phyloP scores from a whole-genome alignment of 768 basidiomycete genomes.

The Amanita rubescens region DNA sequence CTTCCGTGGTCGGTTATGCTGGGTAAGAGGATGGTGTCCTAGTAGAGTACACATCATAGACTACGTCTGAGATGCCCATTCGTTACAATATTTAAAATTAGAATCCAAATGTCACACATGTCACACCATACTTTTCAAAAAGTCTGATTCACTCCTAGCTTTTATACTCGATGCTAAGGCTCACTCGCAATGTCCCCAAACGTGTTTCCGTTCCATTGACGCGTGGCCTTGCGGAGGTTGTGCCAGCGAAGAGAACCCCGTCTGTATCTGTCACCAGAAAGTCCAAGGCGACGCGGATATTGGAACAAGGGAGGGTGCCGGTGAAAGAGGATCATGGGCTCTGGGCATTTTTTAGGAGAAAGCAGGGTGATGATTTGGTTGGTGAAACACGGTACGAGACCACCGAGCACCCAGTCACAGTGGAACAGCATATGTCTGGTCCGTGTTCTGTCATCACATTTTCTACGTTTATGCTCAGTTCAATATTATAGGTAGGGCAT shows the following conservation, averaged over 20 bases:
- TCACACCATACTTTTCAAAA: background rate
- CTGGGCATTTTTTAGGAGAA: conserved; percentile 67
- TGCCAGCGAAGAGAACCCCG: background rate
- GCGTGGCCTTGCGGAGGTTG: conserved; percentile 10
- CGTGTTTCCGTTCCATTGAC: background rate
- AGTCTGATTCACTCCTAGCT: too few species aligned
- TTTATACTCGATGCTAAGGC: conserved; percentile 5
- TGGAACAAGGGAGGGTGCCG: conserved; percentile 21
- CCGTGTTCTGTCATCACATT: background rate
- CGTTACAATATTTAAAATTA: too few species aligned
- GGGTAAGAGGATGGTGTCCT: background rate
- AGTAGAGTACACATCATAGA: conserved; percentile 1
- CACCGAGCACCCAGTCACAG: conserved; percentile 23
- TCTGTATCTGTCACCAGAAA: background rate
- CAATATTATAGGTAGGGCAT: conserved; percentile 64
- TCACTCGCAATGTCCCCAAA: conserved; percentile 4
- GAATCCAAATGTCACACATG: background rate
- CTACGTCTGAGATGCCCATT: background rate
- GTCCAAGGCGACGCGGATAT: conserved; percentile 5
- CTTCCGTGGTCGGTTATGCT: conserved; percentile 1
- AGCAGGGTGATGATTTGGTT: conserved; percentile 31
- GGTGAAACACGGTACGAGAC: conserved; percentile 51
- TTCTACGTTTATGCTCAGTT: background rate
- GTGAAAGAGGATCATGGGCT: conserved; percentile 62
- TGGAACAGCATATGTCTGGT: conserved; percentile 3